Evolutionary conservation across 2,329 filamentous ascomycete species (phyloP), one percentile per base, ranked within the genome.

Genomic region (Didymella segeticola): DNA sequence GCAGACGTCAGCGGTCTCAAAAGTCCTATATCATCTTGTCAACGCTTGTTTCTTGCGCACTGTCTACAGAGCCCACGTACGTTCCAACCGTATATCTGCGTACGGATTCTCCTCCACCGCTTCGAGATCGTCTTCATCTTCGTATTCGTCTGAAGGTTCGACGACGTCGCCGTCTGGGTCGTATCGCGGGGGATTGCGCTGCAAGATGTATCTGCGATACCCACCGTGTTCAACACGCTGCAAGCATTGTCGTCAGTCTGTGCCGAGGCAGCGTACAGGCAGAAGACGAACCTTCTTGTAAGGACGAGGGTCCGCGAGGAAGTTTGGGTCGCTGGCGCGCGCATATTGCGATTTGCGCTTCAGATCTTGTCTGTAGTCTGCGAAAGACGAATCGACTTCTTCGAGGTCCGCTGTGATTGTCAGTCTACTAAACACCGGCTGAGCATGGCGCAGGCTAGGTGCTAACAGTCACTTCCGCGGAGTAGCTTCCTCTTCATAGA

Each of bases 121-220:
- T n/a, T 86, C 86, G 4, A 83, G 77, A 38, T 84, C 80, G 42
- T 84, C 78, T 34, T 86, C 86, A 42, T 87, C 84, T 34, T 87
- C 84, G 55, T 86, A 84, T 51, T 89, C 87, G 54, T 91, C 88
- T 57, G 88, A 86, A 69, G 85, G 88, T 34, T 91, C 87, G 49
- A 91, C 79, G 58, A 90, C 86, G 69, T 89, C 91, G 58, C 90
- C 90, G 63, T 93, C 89, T 38, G 90, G 86, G 75, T 93, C 90
- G 61, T 90, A 79, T 39, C 90, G 79, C 10, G 85, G 83, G 5
- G 89, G 88, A 63, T 92, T 93, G 61, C 84, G 85, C 72, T 86
- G 85, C 59, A 96, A 86, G 61, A 93, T 90, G 48, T 86, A 81
- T 69, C 91, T 83, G 53, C 83, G 80, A 68, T 89, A 88, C 54